A percentile compares a stretch with the other conserved stretches of the same genome.
phyloP scores from a whole-genome alignment of 179 eudicot species.

The Pouteria campechiana region DNA sequence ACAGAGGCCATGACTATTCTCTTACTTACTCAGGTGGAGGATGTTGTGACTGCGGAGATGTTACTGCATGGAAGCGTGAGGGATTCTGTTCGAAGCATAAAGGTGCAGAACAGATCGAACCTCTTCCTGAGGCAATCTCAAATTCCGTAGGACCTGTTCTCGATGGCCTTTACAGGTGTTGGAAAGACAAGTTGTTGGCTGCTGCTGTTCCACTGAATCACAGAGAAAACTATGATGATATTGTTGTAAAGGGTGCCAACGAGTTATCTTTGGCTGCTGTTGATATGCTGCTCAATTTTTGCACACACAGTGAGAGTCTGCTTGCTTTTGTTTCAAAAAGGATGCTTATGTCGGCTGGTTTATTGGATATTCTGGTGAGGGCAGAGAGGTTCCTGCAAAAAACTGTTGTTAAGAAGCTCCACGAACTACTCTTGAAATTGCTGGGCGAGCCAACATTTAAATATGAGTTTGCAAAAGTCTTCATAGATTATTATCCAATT shows the following conservation, averaged over 20 bases:
- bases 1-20: conserved; percentile 86
- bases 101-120: conserved; percentile 89
- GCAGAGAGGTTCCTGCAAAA: conserved; percentile 61
- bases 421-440: conserved; percentile 82
- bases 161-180: conserved; percentile 46
- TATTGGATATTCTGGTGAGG: conserved; percentile 60
- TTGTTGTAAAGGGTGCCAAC: conserved; percentile 29
- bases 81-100: conserved; percentile 97
- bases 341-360: conserved; percentile 35
- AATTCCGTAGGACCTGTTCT: conserved; percentile 65
- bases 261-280: conserved; percentile 47
- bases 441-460: conserved; percentile 82
- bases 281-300: conserved; percentile 73
- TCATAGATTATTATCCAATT: conserved; percentile 60
- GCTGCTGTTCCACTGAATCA: conserved; percentile 25
- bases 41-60: conserved; percentile 99
- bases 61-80: conserved; percentile 95
- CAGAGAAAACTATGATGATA: conserved; percentile 18
- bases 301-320: conserved; percentile 80
- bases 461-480: conserved; percentile 76
- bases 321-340: conserved; percentile 73
- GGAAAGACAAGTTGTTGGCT: conserved; percentile 44
- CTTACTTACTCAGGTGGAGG: conserved; percentile 93
- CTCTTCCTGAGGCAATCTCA: conserved; percentile 59
- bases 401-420: conserved; percentile 51